phyloP scores from a whole-genome alignment of 495 filamentous ascomycete genomes.

The Neurospora tetraspora region DNA sequence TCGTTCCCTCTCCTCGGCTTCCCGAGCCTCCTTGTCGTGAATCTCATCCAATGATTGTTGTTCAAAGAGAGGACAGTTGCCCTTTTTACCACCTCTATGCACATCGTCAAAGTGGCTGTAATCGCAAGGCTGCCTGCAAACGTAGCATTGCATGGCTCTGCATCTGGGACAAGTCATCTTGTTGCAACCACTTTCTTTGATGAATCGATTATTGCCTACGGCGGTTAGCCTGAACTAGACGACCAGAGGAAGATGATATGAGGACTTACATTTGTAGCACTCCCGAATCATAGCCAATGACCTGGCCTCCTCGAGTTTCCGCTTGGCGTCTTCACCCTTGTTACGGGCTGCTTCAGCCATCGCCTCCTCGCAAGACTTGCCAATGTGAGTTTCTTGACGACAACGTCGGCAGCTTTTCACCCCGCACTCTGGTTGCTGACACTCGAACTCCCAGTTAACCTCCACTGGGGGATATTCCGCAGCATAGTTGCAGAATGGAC shows the following conservation, averaged over 20 bases:
- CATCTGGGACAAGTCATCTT: slow-evolving; percentile 63
- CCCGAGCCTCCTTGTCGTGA: slow-evolving; percentile 55
- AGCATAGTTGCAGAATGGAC: slow-evolving; percentile 78
- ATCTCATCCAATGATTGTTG: slow-evolving; percentile 38
- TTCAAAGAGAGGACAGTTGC: slow-evolving; percentile 60
- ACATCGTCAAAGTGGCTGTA: slow-evolving; percentile 45
- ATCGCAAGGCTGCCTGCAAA: slow-evolving; percentile 53
- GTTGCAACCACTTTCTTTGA: slow-evolving; percentile 78
- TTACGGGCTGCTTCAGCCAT: slow-evolving; percentile 34
- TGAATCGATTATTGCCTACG: slow-evolving; percentile 46
- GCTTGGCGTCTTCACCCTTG: slow-evolving; percentile 46
- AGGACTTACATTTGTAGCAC: slow-evolving; percentile 53
- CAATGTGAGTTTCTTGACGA: slow-evolving; percentile 61
- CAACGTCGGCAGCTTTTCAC: slow-evolving; percentile 67
- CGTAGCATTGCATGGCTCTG: slow-evolving; percentile 55
- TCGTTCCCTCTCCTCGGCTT: slow-evolving; percentile 52
- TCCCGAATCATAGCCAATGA: slow-evolving; percentile 64
- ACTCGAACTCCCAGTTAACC: slow-evolving; percentile 66
- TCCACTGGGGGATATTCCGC: slow-evolving; percentile 58
- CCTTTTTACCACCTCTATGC: slow-evolving; percentile 29
- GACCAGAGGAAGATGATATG: background rate
- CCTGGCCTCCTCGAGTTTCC: slow-evolving; percentile 73
- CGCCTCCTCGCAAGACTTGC: slow-evolving; percentile 60
- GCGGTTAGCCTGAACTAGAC: slow-evolving; percentile 16
- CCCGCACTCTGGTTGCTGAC: slow-evolving; percentile 54